Percentiles rank a stretch among this genome's conserved stretches.
Evolutionary conservation across 257 asterid genomes (phyloP).

Genomic region (Nicotiana tabacum): DNA sequence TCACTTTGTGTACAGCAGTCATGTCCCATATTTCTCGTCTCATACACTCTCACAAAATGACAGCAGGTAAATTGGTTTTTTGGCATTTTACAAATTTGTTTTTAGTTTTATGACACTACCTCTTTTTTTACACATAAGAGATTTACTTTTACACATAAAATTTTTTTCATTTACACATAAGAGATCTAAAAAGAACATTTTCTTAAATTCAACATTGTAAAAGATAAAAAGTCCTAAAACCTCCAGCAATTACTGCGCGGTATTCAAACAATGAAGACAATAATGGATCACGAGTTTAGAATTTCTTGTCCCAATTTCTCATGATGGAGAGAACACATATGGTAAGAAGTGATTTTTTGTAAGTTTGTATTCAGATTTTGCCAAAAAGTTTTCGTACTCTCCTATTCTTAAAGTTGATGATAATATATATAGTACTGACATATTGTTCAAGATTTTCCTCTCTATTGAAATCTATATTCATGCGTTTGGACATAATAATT

Average conservation of each 20-base stretch:
- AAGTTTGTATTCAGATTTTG: slow-evolving; percentile 2
- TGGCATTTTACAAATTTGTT: no score
- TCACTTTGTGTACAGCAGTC: background rate
- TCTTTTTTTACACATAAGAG: no score
- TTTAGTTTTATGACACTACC: no score
- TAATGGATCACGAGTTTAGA: background rate
- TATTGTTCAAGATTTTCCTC: background rate
- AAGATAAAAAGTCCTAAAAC: no score
- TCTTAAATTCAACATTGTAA: no score
- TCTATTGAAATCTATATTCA: background rate
- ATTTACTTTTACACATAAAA: no score
- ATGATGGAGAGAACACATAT: background rate
- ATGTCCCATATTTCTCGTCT: background rate
- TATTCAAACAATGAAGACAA: background rate
- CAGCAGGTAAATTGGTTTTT: background rate
- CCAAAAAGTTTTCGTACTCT: background rate
- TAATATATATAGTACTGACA: background rate
- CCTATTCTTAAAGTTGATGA: background rate
- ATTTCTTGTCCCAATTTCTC: background rate
- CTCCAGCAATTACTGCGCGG: background rate
- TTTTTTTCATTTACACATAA: no score
- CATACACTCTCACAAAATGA: background rate
- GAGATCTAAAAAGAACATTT: no score
- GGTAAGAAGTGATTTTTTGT: background rate
- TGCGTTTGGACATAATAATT: no score